Conservation (phyloP, 768 basidiomycete genomes). For the Floccularia luteovirens region DNA sequence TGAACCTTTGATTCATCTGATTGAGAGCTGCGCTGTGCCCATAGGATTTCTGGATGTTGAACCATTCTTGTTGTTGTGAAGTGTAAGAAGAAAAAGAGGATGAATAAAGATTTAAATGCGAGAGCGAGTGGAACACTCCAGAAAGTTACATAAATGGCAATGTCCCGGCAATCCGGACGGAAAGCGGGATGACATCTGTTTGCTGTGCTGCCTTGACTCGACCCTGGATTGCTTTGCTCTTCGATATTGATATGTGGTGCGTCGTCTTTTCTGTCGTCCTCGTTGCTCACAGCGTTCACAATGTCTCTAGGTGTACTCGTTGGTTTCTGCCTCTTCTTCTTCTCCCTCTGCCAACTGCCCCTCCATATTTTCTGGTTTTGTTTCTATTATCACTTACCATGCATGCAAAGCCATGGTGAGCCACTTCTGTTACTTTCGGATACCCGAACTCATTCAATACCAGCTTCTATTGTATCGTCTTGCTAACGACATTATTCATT, state of each 20-base stretch:
- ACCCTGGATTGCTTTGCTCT: neutral
- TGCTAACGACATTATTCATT: conserved; percentile 76
- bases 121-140: conserved; percentile 28
- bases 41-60: conserved; percentile 81
- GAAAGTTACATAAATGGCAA: conserved; percentile 16
- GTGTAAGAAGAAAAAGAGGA: conserved; percentile 5
- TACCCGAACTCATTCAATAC: neutral
- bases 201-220: neutral
- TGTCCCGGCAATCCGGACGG: conserved; percentile 2
- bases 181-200: conserved; percentile 7
- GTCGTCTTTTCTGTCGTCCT: conserved; percentile 13
- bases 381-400: conserved; percentile 73
- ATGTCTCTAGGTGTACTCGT: conserved; percentile 62
- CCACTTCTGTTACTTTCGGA: conserved; percentile 7
- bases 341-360: conserved; percentile 71
- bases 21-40: conserved; percentile 88
- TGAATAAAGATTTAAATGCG: conserved; percentile 10
- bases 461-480: conserved; percentile 83
- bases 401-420: conserved; percentile 81
- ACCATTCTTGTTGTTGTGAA: conserved; percentile 23
- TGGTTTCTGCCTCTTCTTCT: conserved; percentile 79
- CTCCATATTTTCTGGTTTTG: conserved; percentile 71
- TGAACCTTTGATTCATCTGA: conserved; percentile 59
- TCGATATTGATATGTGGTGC: conserved; percentile 54
- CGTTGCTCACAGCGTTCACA: conserved; percentile 1